phyloP scores from a whole-genome alignment of 306 rosid genomes.

The Quercus agrifolia region DNA sequence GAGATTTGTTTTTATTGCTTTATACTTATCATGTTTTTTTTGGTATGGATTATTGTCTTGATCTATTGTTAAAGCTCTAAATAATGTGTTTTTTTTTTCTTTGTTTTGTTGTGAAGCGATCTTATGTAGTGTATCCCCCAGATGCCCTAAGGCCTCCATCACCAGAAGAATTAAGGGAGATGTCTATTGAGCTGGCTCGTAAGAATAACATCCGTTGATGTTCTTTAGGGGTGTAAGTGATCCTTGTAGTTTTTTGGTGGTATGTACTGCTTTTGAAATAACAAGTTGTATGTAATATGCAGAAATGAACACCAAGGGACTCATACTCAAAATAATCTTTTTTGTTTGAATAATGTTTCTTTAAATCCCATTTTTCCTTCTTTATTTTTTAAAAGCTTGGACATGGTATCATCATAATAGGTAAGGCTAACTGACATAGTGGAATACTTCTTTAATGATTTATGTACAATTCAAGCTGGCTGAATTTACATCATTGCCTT shows the following conservation, averaged over 20 bases:
- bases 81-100: neutral
- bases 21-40: neutral
- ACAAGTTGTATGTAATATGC: neutral
- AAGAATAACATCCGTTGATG: slow-evolving; percentile 51
- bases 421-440: neutral
- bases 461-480: neutral
- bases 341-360: neutral
- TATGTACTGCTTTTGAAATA: neutral
- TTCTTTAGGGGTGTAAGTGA: slow-evolving; percentile 9
- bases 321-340: neutral
- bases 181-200: slow-evolving; percentile 71
- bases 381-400: neutral
- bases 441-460: neutral
- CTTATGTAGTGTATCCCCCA: slow-evolving; percentile 71
- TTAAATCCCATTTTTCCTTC: neutral
- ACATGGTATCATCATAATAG: neutral
- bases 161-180: slow-evolving; percentile 77
- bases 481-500: neutral
- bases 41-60: neutral
- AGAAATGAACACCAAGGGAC: neutral
- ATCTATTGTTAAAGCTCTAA: neutral
- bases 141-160: slow-evolving; percentile 76
- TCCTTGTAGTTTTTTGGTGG: neutral
- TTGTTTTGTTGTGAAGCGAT: slow-evolving; percentile 38
- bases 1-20: neutral